A percentile compares a stretch with the other conserved stretches of the same genome.
phyloP scores from a whole-genome alignment of 2,329 filamentous ascomycete species.

The Fusarium sp. region DNA sequence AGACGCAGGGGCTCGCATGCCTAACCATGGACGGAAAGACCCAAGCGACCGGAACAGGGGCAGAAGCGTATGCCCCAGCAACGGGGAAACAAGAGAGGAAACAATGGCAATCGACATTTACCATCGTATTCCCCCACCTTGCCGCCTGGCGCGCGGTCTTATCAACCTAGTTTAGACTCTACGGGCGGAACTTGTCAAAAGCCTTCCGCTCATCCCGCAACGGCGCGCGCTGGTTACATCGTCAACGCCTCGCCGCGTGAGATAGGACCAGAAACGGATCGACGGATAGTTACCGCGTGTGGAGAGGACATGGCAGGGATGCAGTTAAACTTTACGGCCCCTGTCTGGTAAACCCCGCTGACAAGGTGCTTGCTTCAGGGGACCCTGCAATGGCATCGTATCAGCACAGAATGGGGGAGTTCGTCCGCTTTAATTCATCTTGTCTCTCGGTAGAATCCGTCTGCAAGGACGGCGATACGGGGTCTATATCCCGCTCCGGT shows the following conservation, averaged over 20 bases:
- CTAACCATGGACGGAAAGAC: not conserved
- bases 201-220: not conserved
- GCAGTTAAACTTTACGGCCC: not conserved
- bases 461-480: not conserved
- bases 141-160: not conserved
- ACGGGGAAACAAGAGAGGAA: not conserved
- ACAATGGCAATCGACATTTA: not conserved
- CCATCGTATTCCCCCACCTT: not conserved
- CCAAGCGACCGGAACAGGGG: not conserved
- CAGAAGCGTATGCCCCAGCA: not conserved
- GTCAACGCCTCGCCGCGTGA: not conserved
- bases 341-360: not conserved
- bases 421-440: not conserved
- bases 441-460: not conserved
- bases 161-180: not conserved
- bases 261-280: not conserved
- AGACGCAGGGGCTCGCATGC: not conserved
- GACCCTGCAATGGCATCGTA: not conserved
- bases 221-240: not conserved
- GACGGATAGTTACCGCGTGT: not conserved
- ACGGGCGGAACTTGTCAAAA: not conserved
- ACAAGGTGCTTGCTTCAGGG: not conserved
- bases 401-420: not conserved
- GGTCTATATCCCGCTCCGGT: not conserved
- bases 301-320: not conserved